These are phyloP conservation scores for Polyplosphaeria fusca DNA, from an alignment of 495 filamentous ascomycete genomes.

Conservation along the genomic window DNA sequence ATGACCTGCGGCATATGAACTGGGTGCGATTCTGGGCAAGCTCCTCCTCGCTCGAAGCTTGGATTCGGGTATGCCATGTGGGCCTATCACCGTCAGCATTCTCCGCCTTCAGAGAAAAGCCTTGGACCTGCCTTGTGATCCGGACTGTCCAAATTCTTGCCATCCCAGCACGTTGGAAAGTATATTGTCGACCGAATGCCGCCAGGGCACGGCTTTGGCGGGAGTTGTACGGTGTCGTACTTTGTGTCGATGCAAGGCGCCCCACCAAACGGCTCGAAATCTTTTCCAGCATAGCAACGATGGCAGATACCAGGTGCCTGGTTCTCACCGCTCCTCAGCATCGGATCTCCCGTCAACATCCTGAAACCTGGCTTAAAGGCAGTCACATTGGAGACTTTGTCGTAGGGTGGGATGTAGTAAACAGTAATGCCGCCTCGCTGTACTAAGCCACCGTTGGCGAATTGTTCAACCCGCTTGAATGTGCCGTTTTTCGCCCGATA, in stretches of 20 bases:
- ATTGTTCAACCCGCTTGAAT: constrained; percentile 25
- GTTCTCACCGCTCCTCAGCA: constrained; percentile 10
- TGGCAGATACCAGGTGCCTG: not conserved
- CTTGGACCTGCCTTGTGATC: constrained; percentile 19
- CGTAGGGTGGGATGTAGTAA: constrained; percentile 31
- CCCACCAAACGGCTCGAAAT: not conserved
- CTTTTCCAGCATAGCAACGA: not conserved
- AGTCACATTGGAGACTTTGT: constrained; percentile 26
- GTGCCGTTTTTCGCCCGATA: constrained; percentile 22
- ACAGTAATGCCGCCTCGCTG: constrained; percentile 29
- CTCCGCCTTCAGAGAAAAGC: no score
- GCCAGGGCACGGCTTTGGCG: constrained; percentile 44
- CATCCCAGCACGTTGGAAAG: constrained; percentile 29
- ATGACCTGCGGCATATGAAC: constrained; percentile 23
- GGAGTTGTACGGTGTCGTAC: constrained; percentile 9
- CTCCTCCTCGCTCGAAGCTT: constrained; percentile 7
- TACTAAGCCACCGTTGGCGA: constrained; percentile 17
- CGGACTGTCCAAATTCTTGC: constrained; percentile 14
- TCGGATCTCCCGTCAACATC: constrained; percentile 30
- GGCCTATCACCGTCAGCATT: no score
- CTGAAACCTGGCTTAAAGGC: constrained; percentile 31
- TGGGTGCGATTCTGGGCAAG: constrained; percentile 15
- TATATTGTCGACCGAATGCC: constrained; percentile 32
- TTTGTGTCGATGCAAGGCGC: not conserved
- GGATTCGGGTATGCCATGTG: constrained; percentile 13